Evolutionary conservation across 352 stramenopile genomes (phyloP), one percentile per base, ranked within the genome.

Genomic region (Globisporangium irregulare): DNA sequence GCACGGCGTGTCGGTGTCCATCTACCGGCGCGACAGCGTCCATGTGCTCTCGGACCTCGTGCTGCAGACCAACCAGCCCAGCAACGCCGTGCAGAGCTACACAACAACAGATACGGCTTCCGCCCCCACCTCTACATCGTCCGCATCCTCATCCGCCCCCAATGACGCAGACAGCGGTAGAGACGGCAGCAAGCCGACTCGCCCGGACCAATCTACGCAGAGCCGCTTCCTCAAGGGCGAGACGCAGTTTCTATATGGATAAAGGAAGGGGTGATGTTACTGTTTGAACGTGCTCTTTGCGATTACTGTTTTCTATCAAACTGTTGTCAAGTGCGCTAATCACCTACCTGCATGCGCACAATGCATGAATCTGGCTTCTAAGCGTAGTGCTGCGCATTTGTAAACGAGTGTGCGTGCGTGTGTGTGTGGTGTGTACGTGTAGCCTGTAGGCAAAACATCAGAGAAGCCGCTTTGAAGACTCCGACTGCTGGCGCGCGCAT

Each of bases 1-100:
- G 22, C 78, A 91, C 60, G 80, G 81, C 25, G 77, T 90, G 71
- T 83, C 77, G 27, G 79, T 91, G 41, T 80, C 75, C 46, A 81
- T 91, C 48, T 87, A 86, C 59, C 78, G 80, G 25, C 81, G 78
- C 5, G 82, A 87, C 41, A 83, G 75, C 34, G 69, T 84, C 22
- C 81, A 90, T 27, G 73, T 91, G 22, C 58, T 89, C 55, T 86
- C 83, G 18, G 83, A 91, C 54, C 57, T 91, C 48, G 70, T 91
- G 18, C 75, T 70, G 57, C 63, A 69, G 41, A 63, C 59, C 38
- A 82, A 80, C 32, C 79, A 82, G 56, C 72, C 78, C 8, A 82
- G 64, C 55, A 72, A 63, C 36, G 71, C 46, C 4, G 61, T 79
- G 54, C 73, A 70, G 29, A 72, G 59, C 27, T 80, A 69, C 63